These are phyloP conservation scores for Haplographium delicatum DNA, from an alignment of 495 filamentous ascomycete genomes.

Conservation along the genomic window DNA sequence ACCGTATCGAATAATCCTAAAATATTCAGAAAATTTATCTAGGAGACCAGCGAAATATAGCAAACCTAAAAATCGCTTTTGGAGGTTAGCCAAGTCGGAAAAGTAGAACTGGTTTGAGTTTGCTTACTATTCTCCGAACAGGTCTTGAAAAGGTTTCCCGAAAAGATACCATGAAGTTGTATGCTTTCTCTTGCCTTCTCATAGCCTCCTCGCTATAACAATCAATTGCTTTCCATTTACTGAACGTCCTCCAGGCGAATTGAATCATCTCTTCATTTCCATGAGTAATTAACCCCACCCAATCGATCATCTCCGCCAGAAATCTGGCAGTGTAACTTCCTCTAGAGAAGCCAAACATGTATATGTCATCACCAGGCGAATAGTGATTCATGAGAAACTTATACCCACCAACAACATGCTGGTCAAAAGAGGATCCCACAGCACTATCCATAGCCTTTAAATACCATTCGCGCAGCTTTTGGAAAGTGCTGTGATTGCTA, in stretches of 20 bases:
- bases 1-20: constrained; percentile 58
- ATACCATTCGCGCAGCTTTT: not conserved
- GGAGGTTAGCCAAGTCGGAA: too few relatives aligned
- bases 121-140: too few relatives aligned
- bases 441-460: constrained; percentile 78
- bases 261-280: constrained; percentile 83
- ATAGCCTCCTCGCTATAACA: constrained; percentile 43
- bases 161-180: too few relatives aligned
- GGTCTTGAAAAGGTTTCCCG: too few relatives aligned
- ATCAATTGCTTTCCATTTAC: constrained; percentile 44
- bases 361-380: constrained; percentile 70
- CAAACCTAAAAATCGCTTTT: too few relatives aligned
- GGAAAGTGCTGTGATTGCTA: not conserved
- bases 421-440: constrained; percentile 74
- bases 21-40: constrained; percentile 36
- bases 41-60: not conserved
- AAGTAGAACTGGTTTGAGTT: too few relatives aligned
- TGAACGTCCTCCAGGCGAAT: constrained; percentile 87
- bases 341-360: constrained; percentile 78
- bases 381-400: constrained; percentile 89
- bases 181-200: constrained; percentile 9
- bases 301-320: constrained; percentile 81
- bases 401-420: constrained; percentile 81
- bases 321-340: constrained; percentile 84
- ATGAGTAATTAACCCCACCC: constrained; percentile 69